phyloP scores from a whole-genome alignment of 495 filamentous ascomycete species.

The Apiosordaria backusii region DNA sequence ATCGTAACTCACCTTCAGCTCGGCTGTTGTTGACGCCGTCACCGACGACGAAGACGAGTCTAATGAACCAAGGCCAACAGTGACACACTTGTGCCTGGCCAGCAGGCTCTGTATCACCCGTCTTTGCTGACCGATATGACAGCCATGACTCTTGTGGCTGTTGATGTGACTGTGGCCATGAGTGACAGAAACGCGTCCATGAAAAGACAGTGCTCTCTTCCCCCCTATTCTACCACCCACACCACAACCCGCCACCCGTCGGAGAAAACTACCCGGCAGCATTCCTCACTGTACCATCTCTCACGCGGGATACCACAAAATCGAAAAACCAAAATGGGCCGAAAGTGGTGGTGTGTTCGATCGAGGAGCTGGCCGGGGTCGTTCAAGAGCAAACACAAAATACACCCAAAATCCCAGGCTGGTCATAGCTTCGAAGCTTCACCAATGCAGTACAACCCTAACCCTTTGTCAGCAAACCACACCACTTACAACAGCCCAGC shows the following conservation, averaged over 20 bases:
- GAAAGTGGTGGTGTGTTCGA: background rate
- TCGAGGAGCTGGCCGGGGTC: background rate
- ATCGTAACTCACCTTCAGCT: conserved; percentile 15
- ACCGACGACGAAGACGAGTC: background rate
- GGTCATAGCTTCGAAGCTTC: background rate
- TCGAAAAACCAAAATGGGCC: background rate
- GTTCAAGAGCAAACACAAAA: background rate
- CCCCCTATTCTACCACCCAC: background rate
- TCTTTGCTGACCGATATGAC: background rate
- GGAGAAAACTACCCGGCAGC: background rate
- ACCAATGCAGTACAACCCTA: conserved; percentile 1
- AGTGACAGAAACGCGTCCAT: background rate
- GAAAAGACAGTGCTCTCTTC: background rate
- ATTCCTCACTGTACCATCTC: background rate
- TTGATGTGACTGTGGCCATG: background rate
- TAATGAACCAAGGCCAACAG: background rate
- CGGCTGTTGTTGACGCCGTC: background rate
- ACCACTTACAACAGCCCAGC: background rate
- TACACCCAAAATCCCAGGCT: background rate
- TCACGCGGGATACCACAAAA: background rate
- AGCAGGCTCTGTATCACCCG: background rate
- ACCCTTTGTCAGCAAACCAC: background rate
- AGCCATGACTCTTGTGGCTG: background rate
- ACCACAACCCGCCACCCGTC: background rate
- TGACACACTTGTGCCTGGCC: background rate